Conservation (phyloP, 1,284 basidiomycete species). For the Sporisorium scitamineum region DNA sequence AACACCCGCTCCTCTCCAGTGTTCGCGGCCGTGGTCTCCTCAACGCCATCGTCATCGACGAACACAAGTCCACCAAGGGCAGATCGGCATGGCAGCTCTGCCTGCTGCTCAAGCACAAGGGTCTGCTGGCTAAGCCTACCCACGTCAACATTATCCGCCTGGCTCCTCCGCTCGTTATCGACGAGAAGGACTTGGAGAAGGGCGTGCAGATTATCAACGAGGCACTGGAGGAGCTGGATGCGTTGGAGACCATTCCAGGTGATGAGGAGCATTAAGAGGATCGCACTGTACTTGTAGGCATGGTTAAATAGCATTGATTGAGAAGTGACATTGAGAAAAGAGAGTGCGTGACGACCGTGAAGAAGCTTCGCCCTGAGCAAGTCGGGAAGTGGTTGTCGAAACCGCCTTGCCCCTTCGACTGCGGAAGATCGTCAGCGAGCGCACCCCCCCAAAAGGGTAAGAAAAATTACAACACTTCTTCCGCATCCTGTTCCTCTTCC, state of each 20-base stretch:
- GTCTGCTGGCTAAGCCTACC: conserved; percentile 93
- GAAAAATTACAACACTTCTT: not conserved
- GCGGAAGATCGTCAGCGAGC: not conserved
- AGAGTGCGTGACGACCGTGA: not conserved
- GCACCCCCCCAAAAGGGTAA: not conserved
- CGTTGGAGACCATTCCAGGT: conserved; percentile 62
- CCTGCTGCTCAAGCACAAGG: conserved; percentile 87
- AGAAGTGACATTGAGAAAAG: not conserved
- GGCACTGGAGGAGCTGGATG: conserved; percentile 83
- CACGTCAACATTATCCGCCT: conserved; percentile 97
- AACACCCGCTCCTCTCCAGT: conserved; percentile 75
- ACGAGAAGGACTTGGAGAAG: conserved; percentile 82
- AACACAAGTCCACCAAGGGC: conserved; percentile 79
- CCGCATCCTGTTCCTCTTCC: not conserved
- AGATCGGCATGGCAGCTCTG: conserved; percentile 96
- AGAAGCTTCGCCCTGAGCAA: not conserved
- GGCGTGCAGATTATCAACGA: conserved; percentile 82
- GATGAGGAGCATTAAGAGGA: conserved; percentile 35
- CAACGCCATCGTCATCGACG: conserved; percentile 94
- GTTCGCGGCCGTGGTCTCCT: conserved; percentile 89
- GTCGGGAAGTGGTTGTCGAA: not conserved
- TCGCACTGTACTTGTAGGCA: conserved; percentile 14
- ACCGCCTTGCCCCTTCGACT: not conserved
- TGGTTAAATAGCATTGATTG: not conserved
- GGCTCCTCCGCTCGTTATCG: conserved; percentile 92